Conservation (phyloP, 371 early-diverging fungal genomes). For the Mortierella sp. region DNA sequence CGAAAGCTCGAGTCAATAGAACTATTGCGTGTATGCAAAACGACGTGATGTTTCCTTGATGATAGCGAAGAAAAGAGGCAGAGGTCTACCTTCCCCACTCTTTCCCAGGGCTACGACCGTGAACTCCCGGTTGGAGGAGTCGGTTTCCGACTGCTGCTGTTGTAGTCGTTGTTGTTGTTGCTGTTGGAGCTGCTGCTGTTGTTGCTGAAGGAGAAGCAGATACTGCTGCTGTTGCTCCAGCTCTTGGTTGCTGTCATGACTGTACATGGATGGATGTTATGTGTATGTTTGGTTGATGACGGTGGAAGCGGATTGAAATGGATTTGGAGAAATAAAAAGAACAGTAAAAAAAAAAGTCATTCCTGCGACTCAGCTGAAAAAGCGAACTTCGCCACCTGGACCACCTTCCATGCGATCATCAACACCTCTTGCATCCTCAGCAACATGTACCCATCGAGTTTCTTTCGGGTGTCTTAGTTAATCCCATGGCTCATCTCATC, state of each 20-base stretch:
- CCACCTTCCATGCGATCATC: too few species aligned
- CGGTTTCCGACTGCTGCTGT: constrained; percentile 11
- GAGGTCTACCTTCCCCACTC: constrained; percentile 47
- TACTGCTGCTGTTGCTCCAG: constrained; percentile 38
- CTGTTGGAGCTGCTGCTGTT: constrained; percentile 13
- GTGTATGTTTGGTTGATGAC: neutral
- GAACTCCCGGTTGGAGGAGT: constrained; percentile 32
- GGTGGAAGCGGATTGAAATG: neutral
- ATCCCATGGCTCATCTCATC: too few species aligned
- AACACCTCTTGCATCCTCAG: too few species aligned
- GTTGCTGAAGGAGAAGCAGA: constrained; percentile 30
- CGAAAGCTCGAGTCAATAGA: neutral
- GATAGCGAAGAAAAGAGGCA: too few species aligned
- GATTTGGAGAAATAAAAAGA: neutral
- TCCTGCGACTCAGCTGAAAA: too few species aligned
- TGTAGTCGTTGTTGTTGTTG: constrained; percentile 19
- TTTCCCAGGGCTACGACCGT: constrained; percentile 50
- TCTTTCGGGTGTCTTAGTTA: too few species aligned
- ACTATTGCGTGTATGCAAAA: too few species aligned
- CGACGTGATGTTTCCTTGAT: too few species aligned
- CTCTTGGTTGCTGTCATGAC: constrained; percentile 4
- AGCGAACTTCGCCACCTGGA: too few species aligned
- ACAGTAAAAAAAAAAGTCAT: too few species aligned
- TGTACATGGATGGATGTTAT: neutral
- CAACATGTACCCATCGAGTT: too few species aligned